A percentile compares a stretch with the other conserved stretches of the same genome.
phyloP scores from a whole-genome alignment of 2,329 filamentous ascomycete genomes.

The Aspergillus proliferans region DNA sequence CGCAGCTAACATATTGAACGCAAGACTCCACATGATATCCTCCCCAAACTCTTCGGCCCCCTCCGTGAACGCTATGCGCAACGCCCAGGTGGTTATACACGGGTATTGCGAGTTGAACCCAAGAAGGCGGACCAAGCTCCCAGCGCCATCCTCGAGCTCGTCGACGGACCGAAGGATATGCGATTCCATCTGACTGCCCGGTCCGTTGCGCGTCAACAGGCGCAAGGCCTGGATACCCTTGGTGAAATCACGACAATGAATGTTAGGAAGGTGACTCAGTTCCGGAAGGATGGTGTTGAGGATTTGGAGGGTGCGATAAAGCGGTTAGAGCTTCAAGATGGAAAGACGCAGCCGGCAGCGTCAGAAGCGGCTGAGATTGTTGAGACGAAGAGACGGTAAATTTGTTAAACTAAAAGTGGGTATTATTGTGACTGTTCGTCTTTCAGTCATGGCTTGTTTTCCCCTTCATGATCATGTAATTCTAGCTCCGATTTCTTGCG shows the following conservation, averaged over 20 bases:
- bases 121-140: constrained; percentile 80
- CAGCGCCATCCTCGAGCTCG: constrained; percentile 86
- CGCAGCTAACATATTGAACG: background rate
- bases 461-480: constrained; percentile 11
- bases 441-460: constrained; percentile 5
- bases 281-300: constrained; percentile 59
- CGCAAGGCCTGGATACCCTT: constrained; percentile 50
- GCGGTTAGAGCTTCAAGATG: constrained; percentile 48
- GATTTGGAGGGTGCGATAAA: constrained; percentile 59
- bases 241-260: constrained; percentile 72
- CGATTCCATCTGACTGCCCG: constrained; percentile 90
- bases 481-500: constrained; percentile 8
- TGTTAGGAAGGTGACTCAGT: constrained; percentile 74
- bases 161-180: constrained; percentile 90
- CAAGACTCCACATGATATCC: constrained; percentile 36
- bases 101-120: constrained; percentile 86
- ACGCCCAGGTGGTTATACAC: constrained; percentile 88
- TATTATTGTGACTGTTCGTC: constrained; percentile 1
- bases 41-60: constrained; percentile 83
- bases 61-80: constrained; percentile 71
- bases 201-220: constrained; percentile 60
- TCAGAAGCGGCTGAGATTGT: background rate
- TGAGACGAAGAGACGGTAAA: background rate
- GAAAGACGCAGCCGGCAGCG: constrained; percentile 8
- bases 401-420: background rate